Evolutionary conservation across 2,329 filamentous ascomycete species (phyloP), one percentile per base, ranked within the genome.

Genomic region (Fusarium pseudocircinatum): DNA sequence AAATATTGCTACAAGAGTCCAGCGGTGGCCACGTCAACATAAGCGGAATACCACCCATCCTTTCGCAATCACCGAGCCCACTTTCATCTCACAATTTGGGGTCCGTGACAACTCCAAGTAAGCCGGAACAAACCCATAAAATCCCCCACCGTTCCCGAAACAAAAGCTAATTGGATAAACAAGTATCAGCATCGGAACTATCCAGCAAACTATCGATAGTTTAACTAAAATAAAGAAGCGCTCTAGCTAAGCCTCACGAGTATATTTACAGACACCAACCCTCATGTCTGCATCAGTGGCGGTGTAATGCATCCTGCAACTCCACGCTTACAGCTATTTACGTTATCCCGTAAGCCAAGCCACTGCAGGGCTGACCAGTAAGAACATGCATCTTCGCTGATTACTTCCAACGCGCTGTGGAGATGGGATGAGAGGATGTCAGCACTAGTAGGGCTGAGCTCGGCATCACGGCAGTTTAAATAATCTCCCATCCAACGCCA

Each of bases 401-500:
- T 32, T 32, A 5, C 22, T 50, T 43, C 4, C 37, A 39, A 47
- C 37, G 14, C 9, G 37, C 56, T 43, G 22, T 43, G 46, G 46
- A 64, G 40, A 22, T 32, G n/a, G 44, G 26, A 60, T 39, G 44
- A 44, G 56, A 26, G 16, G n/a, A 52, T 52, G 65, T 69, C 53
- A 69, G 67, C 66, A 69, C 67, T 69, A 69, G 65, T 39, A 68
- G 65, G 56, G 63, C 65, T 68, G 65, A 68, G 64, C 18, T 46
- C 44, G 50, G 62, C 39, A 67, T 52, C 26, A 18, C 52, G 64
- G 64, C 65, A 59, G 36, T 53, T 69, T 43, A 63, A 46, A 65
- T 65, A 64, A 60, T 30, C 46, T 42, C 54, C 32, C 16, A 36
- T 36, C 34, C 15, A 36, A 18, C 15, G 8, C 34, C 8, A 36